phyloP scores from a whole-genome alignment of 345 rosid species.

The Dimocarpus longan region DNA sequence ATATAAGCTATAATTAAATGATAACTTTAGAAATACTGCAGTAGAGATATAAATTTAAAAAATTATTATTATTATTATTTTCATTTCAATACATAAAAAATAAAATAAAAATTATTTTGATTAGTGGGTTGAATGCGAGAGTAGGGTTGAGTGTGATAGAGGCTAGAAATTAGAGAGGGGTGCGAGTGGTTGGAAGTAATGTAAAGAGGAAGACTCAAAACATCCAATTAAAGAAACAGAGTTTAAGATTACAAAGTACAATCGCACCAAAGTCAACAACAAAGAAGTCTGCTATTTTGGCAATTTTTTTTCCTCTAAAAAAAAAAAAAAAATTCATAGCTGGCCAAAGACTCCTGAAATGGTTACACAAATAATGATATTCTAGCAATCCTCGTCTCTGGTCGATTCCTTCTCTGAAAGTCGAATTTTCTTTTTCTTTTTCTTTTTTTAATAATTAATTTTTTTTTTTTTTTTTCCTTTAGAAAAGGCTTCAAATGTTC shows the following conservation, averaged over 20 bases:
- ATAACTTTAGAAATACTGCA: too few species aligned
- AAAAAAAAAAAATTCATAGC: too few species aligned
- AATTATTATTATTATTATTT: too few species aligned
- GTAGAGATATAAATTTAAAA: too few species aligned
- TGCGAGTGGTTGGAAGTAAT: not conserved
- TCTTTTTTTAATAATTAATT: not conserved
- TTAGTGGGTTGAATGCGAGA: not conserved
- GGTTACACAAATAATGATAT: conserved; percentile 20
- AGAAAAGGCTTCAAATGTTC: conserved; percentile 21
- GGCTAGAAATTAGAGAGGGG: not conserved
- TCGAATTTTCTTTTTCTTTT: not conserved
- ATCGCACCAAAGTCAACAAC: conserved; percentile 41
- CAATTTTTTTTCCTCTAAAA: conserved; percentile 10
- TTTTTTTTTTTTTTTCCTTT: not conserved
- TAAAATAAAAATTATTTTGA: too few species aligned
- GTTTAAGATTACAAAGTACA: not conserved
- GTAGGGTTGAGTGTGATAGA: not conserved
- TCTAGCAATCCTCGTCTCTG: not conserved
- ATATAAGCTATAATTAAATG: too few species aligned
- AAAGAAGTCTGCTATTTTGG: conserved; percentile 29
- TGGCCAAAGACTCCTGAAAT: conserved; percentile 17
- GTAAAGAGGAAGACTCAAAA: not conserved
- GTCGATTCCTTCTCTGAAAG: conserved; percentile 9
- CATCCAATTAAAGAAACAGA: not conserved
- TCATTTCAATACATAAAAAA: too few species aligned